Evolutionary conservation across 1,284 basidiomycete species (phyloP).

Genomic region (Tranzscheliella williamsii): DNA sequence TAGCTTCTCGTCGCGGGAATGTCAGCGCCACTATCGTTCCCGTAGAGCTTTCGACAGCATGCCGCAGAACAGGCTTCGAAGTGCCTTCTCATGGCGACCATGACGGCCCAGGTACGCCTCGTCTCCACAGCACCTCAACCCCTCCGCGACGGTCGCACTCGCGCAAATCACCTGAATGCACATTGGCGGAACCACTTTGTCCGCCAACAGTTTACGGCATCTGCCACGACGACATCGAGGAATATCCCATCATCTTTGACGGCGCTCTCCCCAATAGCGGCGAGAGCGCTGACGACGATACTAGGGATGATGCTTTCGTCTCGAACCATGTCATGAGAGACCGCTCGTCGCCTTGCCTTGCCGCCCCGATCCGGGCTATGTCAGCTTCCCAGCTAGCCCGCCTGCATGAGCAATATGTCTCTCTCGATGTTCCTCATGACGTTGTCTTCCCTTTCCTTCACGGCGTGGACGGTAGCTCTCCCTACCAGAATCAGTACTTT

Average conservation of each 20-base stretch:
- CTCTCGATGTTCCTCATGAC: slow-evolving; percentile 49
- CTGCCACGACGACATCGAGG: slow-evolving; percentile 38
- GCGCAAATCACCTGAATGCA: neutral
- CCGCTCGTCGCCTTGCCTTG: slow-evolving; percentile 2
- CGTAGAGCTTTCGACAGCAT: slow-evolving; percentile 15
- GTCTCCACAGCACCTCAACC: slow-evolving; percentile 11
- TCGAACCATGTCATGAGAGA: no score
- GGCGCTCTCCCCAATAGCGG: slow-evolving; percentile 11
- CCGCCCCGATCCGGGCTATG: slow-evolving; percentile 50
- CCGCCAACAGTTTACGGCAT: slow-evolving; percentile 30
- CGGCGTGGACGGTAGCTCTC: slow-evolving; percentile 52
- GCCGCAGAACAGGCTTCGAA: no score
- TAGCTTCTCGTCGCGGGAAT: slow-evolving; percentile 44
- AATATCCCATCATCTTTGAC: slow-evolving; percentile 41
- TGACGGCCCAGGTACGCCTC: slow-evolving; percentile 14
- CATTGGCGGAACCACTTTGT: neutral
- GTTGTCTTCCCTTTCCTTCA: slow-evolving; percentile 58
- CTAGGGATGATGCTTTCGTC: no score
- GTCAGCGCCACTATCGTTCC: slow-evolving; percentile 39
- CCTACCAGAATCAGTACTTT: slow-evolving; percentile 54
- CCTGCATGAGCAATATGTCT: slow-evolving; percentile 40
- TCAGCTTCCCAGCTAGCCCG: slow-evolving; percentile 45
- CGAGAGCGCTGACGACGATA: neutral
- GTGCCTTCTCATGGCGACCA: no score
- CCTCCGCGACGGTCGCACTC: slow-evolving; percentile 3